Conservation (phyloP, 106 monocot genomes). For the Acorus gramineus region DNA sequence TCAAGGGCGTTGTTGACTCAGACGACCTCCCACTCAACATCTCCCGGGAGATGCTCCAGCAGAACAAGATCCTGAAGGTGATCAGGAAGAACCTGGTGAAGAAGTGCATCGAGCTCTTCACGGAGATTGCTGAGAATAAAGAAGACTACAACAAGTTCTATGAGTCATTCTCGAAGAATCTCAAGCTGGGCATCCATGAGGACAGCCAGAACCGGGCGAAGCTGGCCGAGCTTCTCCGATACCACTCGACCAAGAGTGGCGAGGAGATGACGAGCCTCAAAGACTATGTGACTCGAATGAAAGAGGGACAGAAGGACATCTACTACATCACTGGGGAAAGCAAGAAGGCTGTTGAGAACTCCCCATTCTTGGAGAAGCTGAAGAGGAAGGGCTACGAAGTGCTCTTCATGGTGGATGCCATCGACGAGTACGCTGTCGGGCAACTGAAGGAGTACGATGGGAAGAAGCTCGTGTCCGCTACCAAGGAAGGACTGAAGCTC, state of each 20-base stretch:
- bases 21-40: constrained; percentile 16
- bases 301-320: constrained; percentile 16
- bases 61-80: constrained; percentile 18
- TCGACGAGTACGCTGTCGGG: constrained; percentile 15
- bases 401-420: constrained; percentile 21
- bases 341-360: constrained; percentile 24
- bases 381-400: constrained; percentile 22
- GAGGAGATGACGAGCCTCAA: constrained; percentile 13
- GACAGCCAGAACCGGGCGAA: constrained; percentile 10
- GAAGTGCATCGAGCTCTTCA: constrained; percentile 19
- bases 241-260: constrained; percentile 19
- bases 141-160: constrained; percentile 14
- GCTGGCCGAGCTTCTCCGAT: constrained; percentile 9
- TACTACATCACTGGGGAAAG: constrained; percentile 17
- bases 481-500: constrained; percentile 10
- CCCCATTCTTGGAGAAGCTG: constrained; percentile 19
- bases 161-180: constrained; percentile 14
- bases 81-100: constrained; percentile 15
- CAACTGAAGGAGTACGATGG: constrained; percentile 20
- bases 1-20: constrained; percentile 15
- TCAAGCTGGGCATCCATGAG: constrained; percentile 25
- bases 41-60: constrained; percentile 15
- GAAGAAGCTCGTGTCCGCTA: constrained; percentile 5
- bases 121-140: constrained; percentile 26
- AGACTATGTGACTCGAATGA: constrained; percentile 17